Base-by-base conservation (phyloP, 495 filamentous ascomycete species). In the Pyrenula aspistea region DNA sequence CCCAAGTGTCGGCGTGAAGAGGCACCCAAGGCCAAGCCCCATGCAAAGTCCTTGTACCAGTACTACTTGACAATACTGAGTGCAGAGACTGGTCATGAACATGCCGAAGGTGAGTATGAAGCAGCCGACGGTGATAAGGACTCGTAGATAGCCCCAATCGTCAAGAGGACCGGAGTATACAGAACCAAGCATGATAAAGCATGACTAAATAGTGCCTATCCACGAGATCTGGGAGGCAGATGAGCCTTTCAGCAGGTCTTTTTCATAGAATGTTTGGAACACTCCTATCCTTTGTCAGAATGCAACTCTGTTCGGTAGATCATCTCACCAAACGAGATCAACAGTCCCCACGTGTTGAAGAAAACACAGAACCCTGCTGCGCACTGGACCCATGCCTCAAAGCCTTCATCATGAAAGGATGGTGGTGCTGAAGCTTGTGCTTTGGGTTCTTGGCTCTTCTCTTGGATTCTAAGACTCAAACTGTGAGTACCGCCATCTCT, bases 41-140 rank as follows among this genome's bases (percentile, higher is more conserved):
- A 80, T 78, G 12, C 81, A 80, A n/a, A 94, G 55, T 0, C 90
- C 91, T 63, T 95, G 91, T 0, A 89, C 77, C 0, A 96, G 77
- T 57, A 96, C 80, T 0, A 95, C 64, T 58, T 93, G 89, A 80
- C 83, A 93, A 55, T 76, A 79, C 49, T 71, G 59, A 1, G 77
- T 84, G 24, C 80, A 80, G 2, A 83, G 67, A 0, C 83, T 83
- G 2, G 86, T 84, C 61, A 82, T 77, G 69, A 95, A 92, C 53
- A 90, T 81, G 51, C 85, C 83, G 20, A 90, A 63, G 2, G 83
- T 52, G 57, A 82, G 73, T 52, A 92, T 63, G 0, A 77, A 53
- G 0, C 77, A 76, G 8, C 87, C 87, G 3, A 67, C 36, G 0
- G 75, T 55, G 52, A 87, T 73, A 2, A 78, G 77, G 24, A 67